Conservation (phyloP, 2,329 filamentous ascomycete genomes). For the Pestalotiopsis sp. region DNA sequence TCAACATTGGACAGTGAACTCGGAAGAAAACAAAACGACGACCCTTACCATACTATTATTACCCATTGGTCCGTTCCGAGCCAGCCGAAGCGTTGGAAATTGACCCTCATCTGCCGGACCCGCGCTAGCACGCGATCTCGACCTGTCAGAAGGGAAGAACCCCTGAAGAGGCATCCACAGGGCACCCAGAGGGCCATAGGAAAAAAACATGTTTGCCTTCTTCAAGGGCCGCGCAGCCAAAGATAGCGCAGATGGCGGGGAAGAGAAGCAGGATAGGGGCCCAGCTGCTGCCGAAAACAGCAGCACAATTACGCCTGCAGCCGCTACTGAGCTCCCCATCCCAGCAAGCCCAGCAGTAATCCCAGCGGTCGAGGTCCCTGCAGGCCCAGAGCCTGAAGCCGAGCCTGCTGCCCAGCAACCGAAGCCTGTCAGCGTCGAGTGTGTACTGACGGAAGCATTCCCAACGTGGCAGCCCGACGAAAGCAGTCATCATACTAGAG, state of each 20-base stretch:
- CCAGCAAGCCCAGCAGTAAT: background rate
- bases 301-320: background rate
- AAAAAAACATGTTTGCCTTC: slow-evolving; percentile 9
- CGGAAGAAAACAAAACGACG: background rate
- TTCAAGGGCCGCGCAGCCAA: slow-evolving; percentile 8
- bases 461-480: slow-evolving; percentile 16
- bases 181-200: background rate
- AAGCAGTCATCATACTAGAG: background rate
- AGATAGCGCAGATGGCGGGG: slow-evolving; percentile 10
- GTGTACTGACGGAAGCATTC: slow-evolving; percentile 26
- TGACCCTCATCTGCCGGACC: slow-evolving; percentile 7
- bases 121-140: slow-evolving; percentile 5
- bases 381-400: background rate
- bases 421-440: slow-evolving; percentile 18
- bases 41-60: slow-evolving; percentile 4
- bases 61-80: background rate
- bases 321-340: background rate
- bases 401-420: slow-evolving; percentile 8
- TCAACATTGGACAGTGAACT: background rate
- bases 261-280: slow-evolving; percentile 5
- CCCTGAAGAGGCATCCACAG: background rate
- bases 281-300: background rate
- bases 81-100: background rate
- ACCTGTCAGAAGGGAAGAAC: slow-evolving; percentile 1
- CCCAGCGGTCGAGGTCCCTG: background rate